Evolutionary conservation across 805 yeast genomes (phyloP), one percentile per base, ranked within the genome.

Genomic region (Kuraishia molischiana): DNA sequence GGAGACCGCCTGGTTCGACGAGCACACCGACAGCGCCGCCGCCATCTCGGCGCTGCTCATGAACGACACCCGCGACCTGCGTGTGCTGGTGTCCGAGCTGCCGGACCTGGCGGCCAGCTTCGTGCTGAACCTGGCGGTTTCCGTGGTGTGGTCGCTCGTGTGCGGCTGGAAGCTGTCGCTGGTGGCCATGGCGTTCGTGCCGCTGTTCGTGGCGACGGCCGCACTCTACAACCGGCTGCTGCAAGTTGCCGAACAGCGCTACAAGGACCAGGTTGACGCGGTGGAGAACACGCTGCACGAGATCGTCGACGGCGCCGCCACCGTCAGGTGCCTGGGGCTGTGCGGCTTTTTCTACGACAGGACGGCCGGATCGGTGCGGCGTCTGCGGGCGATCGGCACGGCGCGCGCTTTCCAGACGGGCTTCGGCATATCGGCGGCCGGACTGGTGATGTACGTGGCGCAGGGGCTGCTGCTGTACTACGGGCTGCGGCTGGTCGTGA

Each of bases 151-250:
- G 97, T 77, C 96, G 0, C 43, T 86, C 1, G 68, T 67, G 0
- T 53, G 68, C 9, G 95, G 96, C 0, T 92, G 97, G 97, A 83
- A 80, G 49, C 60, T 92, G 31, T 74, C 96, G 2, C 59, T 90
- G 8, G 92, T 85, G 2, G 94, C 95, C 2, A 48, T 89, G 9
- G 69, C 95, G 0, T 65, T 87, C 54, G 67, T 83, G 11, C 94
- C 95, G 0, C 44, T 77, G 10, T 75, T 84, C 36, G 48, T 73
- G 0, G 19, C 72, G 0, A 49, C 76, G 1, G 71, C 89, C 2
- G 56, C 62, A 0, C 33, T 64, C 1, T 85, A 76, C 53, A 75
- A 84, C 5, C 42, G 51, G 0, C 36, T 75, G 3, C 56, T 80
- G 24, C 77, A 72, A 41, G 53, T 44, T 8, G 67, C 67, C 44